Evolutionary conservation across 345 rosid species (phyloP), one percentile per base, ranked within the genome.

Genomic region (Dovyalis caffra): DNA sequence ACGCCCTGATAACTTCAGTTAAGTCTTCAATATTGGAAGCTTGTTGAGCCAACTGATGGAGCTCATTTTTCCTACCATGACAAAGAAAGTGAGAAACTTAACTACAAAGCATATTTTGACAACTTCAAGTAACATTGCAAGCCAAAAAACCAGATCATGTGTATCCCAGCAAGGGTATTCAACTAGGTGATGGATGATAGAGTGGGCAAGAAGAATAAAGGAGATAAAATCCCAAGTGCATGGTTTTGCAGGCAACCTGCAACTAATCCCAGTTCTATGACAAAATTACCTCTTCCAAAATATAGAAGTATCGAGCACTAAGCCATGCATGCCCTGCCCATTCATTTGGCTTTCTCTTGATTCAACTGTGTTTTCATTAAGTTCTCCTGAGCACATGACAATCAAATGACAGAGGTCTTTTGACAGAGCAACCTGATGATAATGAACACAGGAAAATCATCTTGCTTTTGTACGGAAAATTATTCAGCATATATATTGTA

Each of bases 21-120:
- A 95, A 83, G 80, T 95, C 92, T 73, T 91, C 92, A 65, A 95
- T 89, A 78, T 89, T 86, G 45, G 97, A 92, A 77, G 97, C 97
- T 83, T 95, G 97, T 74, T 84, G 90, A 71, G 99, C 97, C 75
- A 95, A 89, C 87, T 92, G 99, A 85, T 95, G 97, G 75, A 91
- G 94, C 81, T 95, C 98, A 81, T 86, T 83, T 83, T 95, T 91
- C 86, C 98, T 95, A 69, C 76, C 81, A 72, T 5, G 23, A 75
- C 66, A 34, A 40, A 62, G 56, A 68, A n/a, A 33, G 53, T 14
- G 26, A 66, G 35, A 20, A 65, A 53, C 32, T 33, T 31, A 61
- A 66, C 71, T 58, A 40, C 6, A 26, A 66, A 53, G 8, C 35
- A 66, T 58, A 43, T 66, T 25, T 31, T 34, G 16, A 68, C 70